Percentiles rank a stretch among this genome's conserved stretches.
phyloP scores from a whole-genome alignment of 192 early-diverging fungal species.

The Thamnidium elegans region DNA sequence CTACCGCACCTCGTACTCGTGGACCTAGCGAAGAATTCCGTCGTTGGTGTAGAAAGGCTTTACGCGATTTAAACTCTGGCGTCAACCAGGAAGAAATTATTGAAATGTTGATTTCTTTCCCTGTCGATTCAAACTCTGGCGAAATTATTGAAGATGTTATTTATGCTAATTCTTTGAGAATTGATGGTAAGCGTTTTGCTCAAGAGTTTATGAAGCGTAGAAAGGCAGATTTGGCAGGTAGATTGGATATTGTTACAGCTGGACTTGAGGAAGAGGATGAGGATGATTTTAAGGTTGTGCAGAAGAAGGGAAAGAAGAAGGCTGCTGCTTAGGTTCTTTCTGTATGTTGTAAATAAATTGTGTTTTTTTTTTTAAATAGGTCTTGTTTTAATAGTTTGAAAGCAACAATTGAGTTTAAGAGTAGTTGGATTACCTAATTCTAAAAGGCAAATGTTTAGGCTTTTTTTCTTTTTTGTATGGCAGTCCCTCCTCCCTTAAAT shows the following conservation, averaged over 20 bases:
- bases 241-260: slow-evolving; percentile 26
- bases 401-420: no score
- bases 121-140: slow-evolving; percentile 55
- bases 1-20: slow-evolving; percentile 17
- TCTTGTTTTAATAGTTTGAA: no score
- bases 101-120: slow-evolving; percentile 74
- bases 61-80: slow-evolving; percentile 53
- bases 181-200: slow-evolving; percentile 76
- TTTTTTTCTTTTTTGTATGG: no score
- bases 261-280: slow-evolving; percentile 21
- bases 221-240: slow-evolving; percentile 58
- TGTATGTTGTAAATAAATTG: neutral
- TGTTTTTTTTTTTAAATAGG: no score
- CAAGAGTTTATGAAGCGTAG: slow-evolving; percentile 76
- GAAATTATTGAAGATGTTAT: slow-evolving; percentile 78
- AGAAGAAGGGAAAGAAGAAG: slow-evolving; percentile 26
- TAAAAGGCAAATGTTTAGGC: no score
- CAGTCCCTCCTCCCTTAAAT: neutral
- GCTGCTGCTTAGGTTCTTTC: neutral
- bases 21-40: slow-evolving; percentile 65
- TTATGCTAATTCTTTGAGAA: slow-evolving; percentile 67
- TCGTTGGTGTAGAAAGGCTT: slow-evolving; percentile 65
- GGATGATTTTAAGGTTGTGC: slow-evolving; percentile 24
- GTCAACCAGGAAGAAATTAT: slow-evolving; percentile 73
- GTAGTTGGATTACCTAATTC: no score